Base-by-base conservation (phyloP, 2,329 filamentous ascomycete species). In the Macrophomina tecta region DNA sequence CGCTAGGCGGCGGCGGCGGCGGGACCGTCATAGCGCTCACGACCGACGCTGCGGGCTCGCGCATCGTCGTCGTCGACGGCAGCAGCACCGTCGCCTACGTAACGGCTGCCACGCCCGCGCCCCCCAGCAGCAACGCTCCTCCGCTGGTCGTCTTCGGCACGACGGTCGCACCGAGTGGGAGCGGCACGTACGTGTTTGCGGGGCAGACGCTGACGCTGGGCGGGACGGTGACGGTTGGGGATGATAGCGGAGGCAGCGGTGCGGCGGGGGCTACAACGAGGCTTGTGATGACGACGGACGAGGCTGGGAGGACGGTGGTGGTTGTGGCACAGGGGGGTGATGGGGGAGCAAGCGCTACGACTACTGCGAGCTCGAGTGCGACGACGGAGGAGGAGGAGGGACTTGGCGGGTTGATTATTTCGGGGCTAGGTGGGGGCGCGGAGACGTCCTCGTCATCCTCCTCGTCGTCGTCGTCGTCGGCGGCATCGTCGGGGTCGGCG, bases 201-300 rank as follows among this genome's bases (percentile, higher is more conserved):
- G 28, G 49, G 49, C 49, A 52, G 49, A 52, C 49, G 49, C 49
- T 52, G 12, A 32, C 49, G 49, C 4, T n/a, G 14, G 49, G 30
- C 30, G 49, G 49, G 28, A 52, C 49, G 49, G 49, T 52, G 28
- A 34, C 49, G 49, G 28, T n/a, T 18, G 49, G 49, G n/a, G 46
- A 23, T 5, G 14, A n/a, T 2, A n/a, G 42, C 14, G 42, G 42
- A 14, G 42, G 42, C 14, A 8, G 42, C 4, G 42, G 6, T 2
- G 42, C 8, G 2, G 42, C 5, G 6, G 46, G 1, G 23, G 49
- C 23, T 12, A 32, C 6, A 3, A n/a, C 49, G 49, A 36, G 28
- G 49, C 28, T 52, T 23, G 12, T 52, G 11, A 52, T 52, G 49
- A 52, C 49, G 49, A 52, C 49, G 12, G 49, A 52, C 34, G 49